Evolutionary conservation across 2,329 filamentous ascomycete species (phyloP).

Genomic region (Aspergillus jensenii): DNA sequence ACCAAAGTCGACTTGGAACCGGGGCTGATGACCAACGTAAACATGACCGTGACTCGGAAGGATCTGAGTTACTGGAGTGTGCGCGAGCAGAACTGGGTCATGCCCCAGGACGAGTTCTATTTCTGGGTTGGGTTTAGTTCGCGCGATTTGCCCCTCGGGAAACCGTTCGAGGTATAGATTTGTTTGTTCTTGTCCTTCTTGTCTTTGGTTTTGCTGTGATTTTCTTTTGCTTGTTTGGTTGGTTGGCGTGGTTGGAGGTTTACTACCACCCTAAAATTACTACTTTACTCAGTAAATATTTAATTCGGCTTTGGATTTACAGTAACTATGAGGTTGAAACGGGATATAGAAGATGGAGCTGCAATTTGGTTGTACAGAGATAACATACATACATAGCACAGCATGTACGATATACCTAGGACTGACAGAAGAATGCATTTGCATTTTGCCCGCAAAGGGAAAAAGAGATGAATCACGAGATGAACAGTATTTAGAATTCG

Average conservation of each 20-base stretch:
- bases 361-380: not conserved
- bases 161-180: conserved; percentile 16
- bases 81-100: conserved; percentile 66
- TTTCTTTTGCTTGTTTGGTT: not conserved
- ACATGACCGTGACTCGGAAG: conserved; percentile 62
- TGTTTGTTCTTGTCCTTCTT: not conserved
- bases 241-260: not conserved
- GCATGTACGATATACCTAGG: not conserved
- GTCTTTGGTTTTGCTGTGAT: no score
- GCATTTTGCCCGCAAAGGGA: not conserved
- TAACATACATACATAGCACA: not conserved
- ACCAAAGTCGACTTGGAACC: conserved; percentile 64
- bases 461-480: not conserved
- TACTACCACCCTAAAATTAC: not conserved
- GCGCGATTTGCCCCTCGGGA: conserved; percentile 31
- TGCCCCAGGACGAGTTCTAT: conserved; percentile 46
- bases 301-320: not conserved
- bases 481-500: not conserved
- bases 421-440: not conserved
- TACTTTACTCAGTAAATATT: not conserved
- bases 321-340: not conserved
- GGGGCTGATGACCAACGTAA: conserved; percentile 55
- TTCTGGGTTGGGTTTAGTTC: conserved; percentile 40
- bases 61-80: conserved; percentile 75
- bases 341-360: not conserved